A percentile compares a stretch with the other conserved stretches of the same genome.
These are phyloP conservation scores for Monosporascus sp. DNA, from an alignment of 2,329 filamentous ascomycete genomes.

Conservation along the genomic window DNA sequence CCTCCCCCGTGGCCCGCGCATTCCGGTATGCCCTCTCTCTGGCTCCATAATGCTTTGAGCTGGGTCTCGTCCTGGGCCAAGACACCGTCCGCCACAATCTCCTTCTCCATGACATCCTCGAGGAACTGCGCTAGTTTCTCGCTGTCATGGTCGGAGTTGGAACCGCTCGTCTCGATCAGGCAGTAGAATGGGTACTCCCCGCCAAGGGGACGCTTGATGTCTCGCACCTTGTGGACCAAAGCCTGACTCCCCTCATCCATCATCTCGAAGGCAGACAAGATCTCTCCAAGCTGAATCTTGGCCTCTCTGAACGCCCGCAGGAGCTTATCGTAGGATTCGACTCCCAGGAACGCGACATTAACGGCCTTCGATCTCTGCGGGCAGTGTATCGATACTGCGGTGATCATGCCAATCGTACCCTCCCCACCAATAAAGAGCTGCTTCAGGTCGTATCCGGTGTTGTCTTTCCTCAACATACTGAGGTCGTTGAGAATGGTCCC, in stretches of 20 bases:
- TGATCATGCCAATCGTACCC: slow-evolving; percentile 92
- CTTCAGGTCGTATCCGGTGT: slow-evolving; percentile 85
- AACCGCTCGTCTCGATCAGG: slow-evolving; percentile 92
- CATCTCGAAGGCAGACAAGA: slow-evolving; percentile 93
- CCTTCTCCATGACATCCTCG: slow-evolving; percentile 84
- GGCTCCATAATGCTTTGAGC: slow-evolving; percentile 77
- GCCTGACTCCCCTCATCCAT: slow-evolving; percentile 86
- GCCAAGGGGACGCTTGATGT: slow-evolving; percentile 76
- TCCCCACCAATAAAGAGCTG: slow-evolving; percentile 87
- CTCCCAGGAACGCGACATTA: slow-evolving; percentile 91
- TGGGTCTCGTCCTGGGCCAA: slow-evolving; percentile 93
- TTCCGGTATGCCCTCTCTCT: slow-evolving; percentile 91
- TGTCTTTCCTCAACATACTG: slow-evolving; percentile 89
- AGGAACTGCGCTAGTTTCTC: slow-evolving; percentile 88
- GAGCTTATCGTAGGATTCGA: slow-evolving; percentile 86
- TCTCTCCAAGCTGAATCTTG: slow-evolving; percentile 86
- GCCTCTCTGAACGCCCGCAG: slow-evolving; percentile 83
- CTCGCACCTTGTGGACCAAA: slow-evolving; percentile 69
- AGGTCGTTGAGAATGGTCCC: slow-evolving; percentile 90
- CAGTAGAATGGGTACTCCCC: slow-evolving; percentile 90
- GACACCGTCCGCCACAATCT: slow-evolving; percentile 83
- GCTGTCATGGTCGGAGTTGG: slow-evolving; percentile 87
- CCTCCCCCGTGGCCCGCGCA: slow-evolving; percentile 85
- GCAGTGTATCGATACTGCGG: slow-evolving; percentile 82
- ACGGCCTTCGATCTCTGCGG: slow-evolving; percentile 82